Conservation (phyloP, 176 grass and related monocot species). For the Ensete glaucum region DNA sequence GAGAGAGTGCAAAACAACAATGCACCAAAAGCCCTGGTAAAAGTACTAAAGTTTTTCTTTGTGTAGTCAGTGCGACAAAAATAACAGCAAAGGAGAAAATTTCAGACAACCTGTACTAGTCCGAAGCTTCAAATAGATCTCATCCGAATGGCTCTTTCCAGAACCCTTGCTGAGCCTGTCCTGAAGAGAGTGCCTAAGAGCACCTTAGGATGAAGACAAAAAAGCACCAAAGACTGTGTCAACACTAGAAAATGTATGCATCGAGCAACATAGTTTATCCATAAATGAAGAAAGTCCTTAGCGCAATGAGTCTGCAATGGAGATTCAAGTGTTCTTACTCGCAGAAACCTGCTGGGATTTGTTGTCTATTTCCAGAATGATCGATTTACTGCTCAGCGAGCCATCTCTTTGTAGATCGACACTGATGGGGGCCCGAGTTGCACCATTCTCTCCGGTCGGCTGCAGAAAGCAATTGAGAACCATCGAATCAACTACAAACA, state of each 20-base stretch:
- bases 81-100: not conserved
- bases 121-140: slow-evolving; percentile 59
- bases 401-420: slow-evolving; percentile 54
- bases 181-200: slow-evolving; percentile 78
- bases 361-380: slow-evolving; percentile 64
- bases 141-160: slow-evolving; percentile 36
- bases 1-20: too few species aligned
- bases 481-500: not conserved
- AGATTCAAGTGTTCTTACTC: slow-evolving; percentile 39
- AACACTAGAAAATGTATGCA: not conserved
- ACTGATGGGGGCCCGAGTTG: slow-evolving; percentile 55
- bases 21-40: not conserved
- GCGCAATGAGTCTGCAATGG: too few species aligned
- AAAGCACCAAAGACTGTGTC: not conserved
- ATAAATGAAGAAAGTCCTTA: not conserved
- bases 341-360: slow-evolving; percentile 84
- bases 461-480: slow-evolving; percentile 6
- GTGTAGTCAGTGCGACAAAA: not conserved
- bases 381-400: slow-evolving; percentile 62
- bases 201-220: slow-evolving; percentile 33
- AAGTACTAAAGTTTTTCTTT: not conserved
- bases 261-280: not conserved
- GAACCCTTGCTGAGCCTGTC: slow-evolving; percentile 53
- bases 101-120: slow-evolving; percentile 45
- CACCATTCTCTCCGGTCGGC: slow-evolving; percentile 91